phyloP scores from a whole-genome alignment of 2,329 filamentous ascomycete species.

The Atkinsonella hypoxylon region DNA sequence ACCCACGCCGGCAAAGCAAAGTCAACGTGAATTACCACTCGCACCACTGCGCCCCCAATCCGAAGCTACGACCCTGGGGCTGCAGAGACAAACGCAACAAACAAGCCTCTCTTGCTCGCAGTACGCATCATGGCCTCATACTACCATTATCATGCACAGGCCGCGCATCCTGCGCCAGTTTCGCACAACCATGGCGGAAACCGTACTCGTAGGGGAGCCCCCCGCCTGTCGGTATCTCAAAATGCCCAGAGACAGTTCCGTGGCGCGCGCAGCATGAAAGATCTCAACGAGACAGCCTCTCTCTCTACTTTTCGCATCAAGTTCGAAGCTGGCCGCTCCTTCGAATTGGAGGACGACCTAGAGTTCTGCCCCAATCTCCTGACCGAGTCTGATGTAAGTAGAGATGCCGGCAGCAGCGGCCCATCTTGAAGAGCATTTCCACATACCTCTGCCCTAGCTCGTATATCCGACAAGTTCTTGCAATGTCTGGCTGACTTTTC shows the following conservation, averaged over 20 bases:
- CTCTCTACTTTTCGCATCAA: slow-evolving; percentile 70
- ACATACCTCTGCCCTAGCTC: slow-evolving; percentile 3
- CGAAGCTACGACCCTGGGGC: background rate
- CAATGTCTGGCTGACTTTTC: slow-evolving; percentile 24
- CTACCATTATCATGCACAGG: slow-evolving; percentile 49
- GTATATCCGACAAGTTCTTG: background rate
- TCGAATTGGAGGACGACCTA: slow-evolving; percentile 91
- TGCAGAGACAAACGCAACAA: background rate
- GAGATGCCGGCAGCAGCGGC: background rate
- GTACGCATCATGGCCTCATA: slow-evolving; percentile 45
- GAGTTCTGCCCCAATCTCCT: slow-evolving; percentile 89
- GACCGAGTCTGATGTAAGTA: slow-evolving; percentile 83
- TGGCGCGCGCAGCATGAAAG: slow-evolving; percentile 74
- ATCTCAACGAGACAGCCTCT: slow-evolving; percentile 66
- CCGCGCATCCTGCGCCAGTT: slow-evolving; percentile 44
- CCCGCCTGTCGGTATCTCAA: slow-evolving; percentile 67
- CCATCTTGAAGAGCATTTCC: background rate
- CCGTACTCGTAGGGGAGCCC: slow-evolving; percentile 70
- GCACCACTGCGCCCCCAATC: slow-evolving; percentile 11
- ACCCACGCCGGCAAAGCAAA: background rate
- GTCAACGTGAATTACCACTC: background rate
- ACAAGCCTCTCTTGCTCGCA: background rate
- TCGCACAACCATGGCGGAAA: slow-evolving; percentile 63
- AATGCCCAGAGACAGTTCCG: slow-evolving; percentile 81
- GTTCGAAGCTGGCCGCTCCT: slow-evolving; percentile 85